phyloP scores from a whole-genome alignment of 208 protist genomes.

The Acanthamoeba culbertsoni region DNA sequence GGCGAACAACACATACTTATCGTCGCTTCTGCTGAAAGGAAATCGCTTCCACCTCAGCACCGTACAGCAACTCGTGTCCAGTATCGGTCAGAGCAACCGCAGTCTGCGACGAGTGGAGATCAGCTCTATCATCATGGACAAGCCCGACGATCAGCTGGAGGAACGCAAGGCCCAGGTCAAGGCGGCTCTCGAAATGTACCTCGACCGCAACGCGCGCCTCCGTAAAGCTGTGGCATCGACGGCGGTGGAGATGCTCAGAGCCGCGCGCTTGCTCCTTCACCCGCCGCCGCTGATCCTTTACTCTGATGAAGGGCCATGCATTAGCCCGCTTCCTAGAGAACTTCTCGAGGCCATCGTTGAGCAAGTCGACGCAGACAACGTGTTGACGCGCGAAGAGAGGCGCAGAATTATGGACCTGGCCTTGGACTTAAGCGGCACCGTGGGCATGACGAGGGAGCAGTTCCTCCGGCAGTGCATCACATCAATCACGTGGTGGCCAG shows the following conservation, averaged over 20 bases:
- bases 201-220: not conserved
- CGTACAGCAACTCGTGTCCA: not conserved
- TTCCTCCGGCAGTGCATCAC: not conserved
- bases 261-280: not conserved
- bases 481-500: not conserved
- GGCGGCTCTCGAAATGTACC: not conserved
- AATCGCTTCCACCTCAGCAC: not conserved
- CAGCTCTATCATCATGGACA: not conserved
- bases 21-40: not conserved
- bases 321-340: not conserved
- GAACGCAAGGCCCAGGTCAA: not conserved
- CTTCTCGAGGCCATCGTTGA: conserved; percentile 12
- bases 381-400: not conserved
- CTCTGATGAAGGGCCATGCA: not conserved
- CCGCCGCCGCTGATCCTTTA: not conserved
- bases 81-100: not conserved
- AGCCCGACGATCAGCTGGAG: not conserved
- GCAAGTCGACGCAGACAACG: not conserved
- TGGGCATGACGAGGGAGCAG: conserved; percentile 3
- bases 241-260: not conserved
- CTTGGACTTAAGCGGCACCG: not conserved
- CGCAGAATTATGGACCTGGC: not conserved
- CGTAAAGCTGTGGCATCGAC: not conserved
- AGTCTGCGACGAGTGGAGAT: not conserved
- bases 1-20: not conserved